Evolutionary conservation across 257 asterid genomes (phyloP), one percentile per base, ranked within the genome.

Genomic region (Scutellaria baicalensis): DNA sequence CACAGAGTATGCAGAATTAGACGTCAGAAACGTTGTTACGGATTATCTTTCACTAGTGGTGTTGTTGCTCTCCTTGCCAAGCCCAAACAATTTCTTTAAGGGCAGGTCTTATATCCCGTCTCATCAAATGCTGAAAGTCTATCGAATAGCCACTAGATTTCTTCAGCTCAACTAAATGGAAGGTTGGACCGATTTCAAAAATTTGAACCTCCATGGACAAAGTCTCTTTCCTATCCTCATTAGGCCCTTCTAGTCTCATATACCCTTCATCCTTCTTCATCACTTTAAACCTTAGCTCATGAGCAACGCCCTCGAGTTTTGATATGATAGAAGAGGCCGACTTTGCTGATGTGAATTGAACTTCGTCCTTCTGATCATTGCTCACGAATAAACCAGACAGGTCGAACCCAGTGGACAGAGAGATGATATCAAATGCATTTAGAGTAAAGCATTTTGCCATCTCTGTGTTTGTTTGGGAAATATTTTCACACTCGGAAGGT

Each of bases 361-460:
- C 74, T 57, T 86, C 95, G 13, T 86, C 94, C 81, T 84, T 92
- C 60, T 86, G 69, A 35, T 84, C 88, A n/a, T 66, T 66, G 56
- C 74, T 76, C 79, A 88, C 89, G 14, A 92, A 92, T 21, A 89
- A 64, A 50, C 95, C 92, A 33, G 95, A 92, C 73, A 92, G 71
- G 76, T 92, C 95, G 6, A 92, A 82, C 3, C 94, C 91, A 10
- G 81, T 76, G 18, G 97, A 91, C 57, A 89, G 96, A 27, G 97
- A 91, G 21, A 91, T 83, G 50, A 91, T 88, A 23, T 87, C 90
- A 44, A 91, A 91, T 6, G 97, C 97, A 66, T 89, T 91, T 9
- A 89, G 75, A 44, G 42, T 81, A 40, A 50, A 33, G 11, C 82
- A 86, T 20, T 76, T 85, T 12, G 68, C 65, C 35, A 59, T 11